Evolutionary conservation across 2,329 filamentous ascomycete genomes (phyloP).

Genomic region (Metarhizium guizhouense): DNA sequence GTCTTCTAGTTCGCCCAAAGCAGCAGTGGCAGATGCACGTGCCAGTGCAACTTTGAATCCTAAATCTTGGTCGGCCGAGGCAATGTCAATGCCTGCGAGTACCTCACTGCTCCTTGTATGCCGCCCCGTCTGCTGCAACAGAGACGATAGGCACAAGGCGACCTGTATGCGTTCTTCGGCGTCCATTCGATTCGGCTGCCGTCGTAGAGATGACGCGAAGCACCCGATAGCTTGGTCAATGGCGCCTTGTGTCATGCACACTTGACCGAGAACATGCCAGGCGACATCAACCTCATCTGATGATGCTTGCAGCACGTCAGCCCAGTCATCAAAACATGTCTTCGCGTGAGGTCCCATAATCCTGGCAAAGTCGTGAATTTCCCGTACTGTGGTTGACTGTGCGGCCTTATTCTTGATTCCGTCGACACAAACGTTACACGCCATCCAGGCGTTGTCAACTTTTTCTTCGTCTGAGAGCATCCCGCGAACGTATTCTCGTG

Average conservation of each 20-base stretch:
- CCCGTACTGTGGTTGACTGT: constrained; percentile 11
- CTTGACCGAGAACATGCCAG: constrained; percentile 25
- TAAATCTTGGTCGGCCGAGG: constrained; percentile 13
- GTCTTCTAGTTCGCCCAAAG: constrained; percentile 11
- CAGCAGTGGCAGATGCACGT: constrained; percentile 13
- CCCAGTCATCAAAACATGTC: constrained; percentile 18
- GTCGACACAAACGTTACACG: constrained; percentile 16
- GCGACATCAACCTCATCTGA: constrained; percentile 25
- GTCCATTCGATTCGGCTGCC: constrained; percentile 6
- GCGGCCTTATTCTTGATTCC: constrained; percentile 12
- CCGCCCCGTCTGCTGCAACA: constrained; percentile 13
- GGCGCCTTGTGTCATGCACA: constrained; percentile 18
- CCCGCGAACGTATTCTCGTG: constrained; percentile 13
- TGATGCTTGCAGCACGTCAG: constrained; percentile 7
- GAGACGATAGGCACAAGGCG: constrained; percentile 12
- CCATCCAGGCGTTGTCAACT: constrained; percentile 14
- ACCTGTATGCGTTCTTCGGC: constrained; percentile 14
- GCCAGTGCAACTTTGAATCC: constrained; percentile 16
- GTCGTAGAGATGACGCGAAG: constrained; percentile 15
- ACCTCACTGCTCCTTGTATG: constrained; percentile 12
- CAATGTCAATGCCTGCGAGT: constrained; percentile 12
- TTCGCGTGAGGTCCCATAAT: constrained; percentile 19
- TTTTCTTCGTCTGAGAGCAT: constrained; percentile 11
- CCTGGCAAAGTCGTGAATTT: constrained; percentile 16
- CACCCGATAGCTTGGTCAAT: constrained; percentile 16